Percentiles rank a stretch among this genome's conserved stretches.
phyloP scores from a whole-genome alignment of 1,284 basidiomycete genomes.

The Cryptococcus sp. region DNA sequence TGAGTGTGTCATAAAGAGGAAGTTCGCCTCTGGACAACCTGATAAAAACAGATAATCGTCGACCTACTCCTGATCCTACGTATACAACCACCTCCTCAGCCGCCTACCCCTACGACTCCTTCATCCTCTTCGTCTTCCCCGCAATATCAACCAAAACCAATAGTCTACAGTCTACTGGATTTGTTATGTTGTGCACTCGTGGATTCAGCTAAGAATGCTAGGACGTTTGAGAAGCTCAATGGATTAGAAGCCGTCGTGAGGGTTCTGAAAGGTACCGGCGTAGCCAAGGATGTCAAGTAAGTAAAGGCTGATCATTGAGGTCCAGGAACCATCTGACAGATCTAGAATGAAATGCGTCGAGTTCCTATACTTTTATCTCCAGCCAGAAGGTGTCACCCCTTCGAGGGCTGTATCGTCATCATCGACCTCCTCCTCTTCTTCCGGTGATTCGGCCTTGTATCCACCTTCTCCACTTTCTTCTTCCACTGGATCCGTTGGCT shows the following conservation, averaged over 20 bases:
- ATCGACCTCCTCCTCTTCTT: conserved; percentile 13
- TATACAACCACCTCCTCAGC: conserved; percentile 22
- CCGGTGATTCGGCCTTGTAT: conserved; percentile 4
- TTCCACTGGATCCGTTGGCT: conserved; percentile 5
- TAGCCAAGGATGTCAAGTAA: conserved; percentile 75
- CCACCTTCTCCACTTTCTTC: conserved; percentile 13
- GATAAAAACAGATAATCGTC: conserved; percentile 27
- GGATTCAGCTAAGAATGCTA: conserved; percentile 65
- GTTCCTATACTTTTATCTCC: conserved; percentile 83
- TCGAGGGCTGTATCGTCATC: conserved; percentile 16
- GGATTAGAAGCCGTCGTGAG: conserved; percentile 76
- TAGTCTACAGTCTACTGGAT: conserved; percentile 67
- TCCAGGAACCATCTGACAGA: not conserved
- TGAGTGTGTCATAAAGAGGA: conserved; percentile 39
- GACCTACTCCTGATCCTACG: conserved; percentile 38
- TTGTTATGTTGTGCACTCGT: conserved; percentile 77
- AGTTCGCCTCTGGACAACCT: conserved; percentile 6
- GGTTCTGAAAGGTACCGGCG: conserved; percentile 72
- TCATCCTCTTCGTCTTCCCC: not conserved
- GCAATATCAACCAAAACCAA: conserved; percentile 14
- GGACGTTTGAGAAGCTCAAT: conserved; percentile 67
- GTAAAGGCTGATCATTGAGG: conserved; percentile 24
- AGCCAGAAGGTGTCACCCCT: conserved; percentile 61
- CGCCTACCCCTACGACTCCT: conserved; percentile 4
- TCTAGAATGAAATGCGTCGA: conserved; percentile 86